Percentiles rank a stretch among this genome's conserved stretches.
Evolutionary conservation across 2,329 filamentous ascomycete genomes (phyloP).

Genomic region (Tetracladium maxilliforme): DNA sequence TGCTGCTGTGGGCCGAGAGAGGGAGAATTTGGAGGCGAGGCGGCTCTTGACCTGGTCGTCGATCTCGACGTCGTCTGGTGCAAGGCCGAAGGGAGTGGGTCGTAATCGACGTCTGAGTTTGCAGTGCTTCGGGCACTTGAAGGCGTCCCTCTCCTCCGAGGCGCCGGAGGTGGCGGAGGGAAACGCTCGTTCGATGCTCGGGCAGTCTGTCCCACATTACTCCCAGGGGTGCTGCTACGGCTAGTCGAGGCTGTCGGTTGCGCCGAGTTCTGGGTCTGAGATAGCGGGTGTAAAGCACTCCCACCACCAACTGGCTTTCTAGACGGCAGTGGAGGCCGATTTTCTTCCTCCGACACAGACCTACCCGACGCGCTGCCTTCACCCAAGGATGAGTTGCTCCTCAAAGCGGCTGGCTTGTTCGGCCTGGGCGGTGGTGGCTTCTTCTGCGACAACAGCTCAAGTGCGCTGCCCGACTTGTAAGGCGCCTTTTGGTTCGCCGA

Average conservation of each 20-base stretch:
- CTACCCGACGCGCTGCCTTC: conserved; percentile 5
- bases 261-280: conserved; percentile 10
- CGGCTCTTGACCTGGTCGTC: too few relatives aligned
- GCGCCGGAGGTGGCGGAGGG: too few relatives aligned
- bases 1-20: too few relatives aligned
- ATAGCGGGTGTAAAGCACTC: conserved; percentile 13
- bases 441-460: conserved; percentile 9
- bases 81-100: too few relatives aligned
- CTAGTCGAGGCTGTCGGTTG: conserved; percentile 7
- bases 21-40: too few relatives aligned
- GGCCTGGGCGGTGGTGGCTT: conserved; percentile 36
- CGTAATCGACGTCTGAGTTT: too few relatives aligned
- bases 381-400: conserved; percentile 28
- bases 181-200: too few relatives aligned
- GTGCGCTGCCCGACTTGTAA: conserved; percentile 12
- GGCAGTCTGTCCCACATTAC: too few relatives aligned
- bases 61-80: too few relatives aligned
- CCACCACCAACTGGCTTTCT: conserved; percentile 15
- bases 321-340: conserved; percentile 17
- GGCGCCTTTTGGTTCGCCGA: conserved; percentile 17
- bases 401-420: conserved; percentile 38
- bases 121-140: too few relatives aligned
- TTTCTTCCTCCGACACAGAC: conserved; percentile 5
- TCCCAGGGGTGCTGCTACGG: too few relatives aligned
- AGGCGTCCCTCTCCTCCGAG: too few relatives aligned